Evolutionary conservation across 2,329 filamentous ascomycete species (phyloP).

Genomic region (Alternaria postmessia): DNA sequence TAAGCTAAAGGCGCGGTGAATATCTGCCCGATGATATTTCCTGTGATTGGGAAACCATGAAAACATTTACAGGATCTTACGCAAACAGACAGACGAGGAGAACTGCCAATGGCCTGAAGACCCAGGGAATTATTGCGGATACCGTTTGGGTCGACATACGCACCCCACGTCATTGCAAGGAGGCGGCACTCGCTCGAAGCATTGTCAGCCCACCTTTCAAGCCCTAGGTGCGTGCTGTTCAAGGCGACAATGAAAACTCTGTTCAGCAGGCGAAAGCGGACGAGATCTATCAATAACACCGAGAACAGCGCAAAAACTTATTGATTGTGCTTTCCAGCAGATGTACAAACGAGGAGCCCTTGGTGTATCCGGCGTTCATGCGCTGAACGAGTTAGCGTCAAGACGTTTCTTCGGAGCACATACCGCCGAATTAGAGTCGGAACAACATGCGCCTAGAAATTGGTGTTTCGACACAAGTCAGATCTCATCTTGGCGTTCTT

Average conservation of each 20-base stretch:
- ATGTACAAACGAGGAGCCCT: neutral
- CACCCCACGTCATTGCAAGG: neutral
- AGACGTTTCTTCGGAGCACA: neutral
- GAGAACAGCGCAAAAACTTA: neutral
- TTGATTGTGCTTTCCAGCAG: neutral
- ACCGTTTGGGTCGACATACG: neutral
- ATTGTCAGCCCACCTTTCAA: neutral
- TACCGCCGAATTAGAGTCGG: neutral
- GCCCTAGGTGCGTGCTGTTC: neutral
- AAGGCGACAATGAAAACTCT: neutral
- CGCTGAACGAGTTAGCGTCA: neutral
- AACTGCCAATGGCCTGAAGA: neutral
- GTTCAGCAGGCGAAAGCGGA: neutral
- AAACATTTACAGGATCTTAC: neutral
- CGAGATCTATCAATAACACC: neutral
- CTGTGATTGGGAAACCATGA: neutral
- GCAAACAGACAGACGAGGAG: neutral
- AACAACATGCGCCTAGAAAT: slow-evolving; percentile 2
- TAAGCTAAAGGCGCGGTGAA: neutral
- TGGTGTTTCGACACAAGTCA: neutral
- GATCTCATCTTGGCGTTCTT: neutral
- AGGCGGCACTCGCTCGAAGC: neutral
- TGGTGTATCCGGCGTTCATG: neutral
- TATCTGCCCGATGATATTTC: neutral
- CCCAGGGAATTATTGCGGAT: neutral